phyloP scores from a whole-genome alignment of 257 asterid genomes.

The Plantago elongata region DNA sequence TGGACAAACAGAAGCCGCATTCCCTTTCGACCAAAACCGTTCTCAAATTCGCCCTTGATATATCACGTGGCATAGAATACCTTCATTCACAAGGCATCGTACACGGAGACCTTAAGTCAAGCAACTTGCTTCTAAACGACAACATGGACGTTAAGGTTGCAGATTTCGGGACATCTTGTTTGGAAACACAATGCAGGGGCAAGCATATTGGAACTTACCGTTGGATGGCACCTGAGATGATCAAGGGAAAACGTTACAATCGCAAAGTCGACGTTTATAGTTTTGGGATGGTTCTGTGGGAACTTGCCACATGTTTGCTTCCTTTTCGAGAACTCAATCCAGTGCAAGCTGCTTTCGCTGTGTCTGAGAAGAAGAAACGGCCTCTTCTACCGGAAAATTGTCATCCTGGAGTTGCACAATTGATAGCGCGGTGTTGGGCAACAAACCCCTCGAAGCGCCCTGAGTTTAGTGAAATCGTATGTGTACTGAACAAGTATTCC shows the following conservation, averaged over 20 bases:
- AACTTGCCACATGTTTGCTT: constrained; percentile 50
- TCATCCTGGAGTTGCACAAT: constrained; percentile 64
- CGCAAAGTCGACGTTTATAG: constrained; percentile 66
- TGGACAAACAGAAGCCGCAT: constrained; percentile 50
- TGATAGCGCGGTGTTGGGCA: constrained; percentile 56
- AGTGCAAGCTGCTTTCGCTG: constrained; percentile 74
- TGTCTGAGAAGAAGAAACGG: constrained; percentile 68
- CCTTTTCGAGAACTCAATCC: constrained; percentile 73
- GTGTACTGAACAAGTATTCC: constrained; percentile 30
- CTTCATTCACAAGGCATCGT: constrained; percentile 57
- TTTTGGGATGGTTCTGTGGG: constrained; percentile 67
- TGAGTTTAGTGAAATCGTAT: constrained; percentile 43
- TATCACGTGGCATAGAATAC: constrained; percentile 64
- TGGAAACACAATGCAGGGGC: constrained; percentile 55
- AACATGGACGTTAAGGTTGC: constrained; percentile 56
- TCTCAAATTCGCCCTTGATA: constrained; percentile 53
- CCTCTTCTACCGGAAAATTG: constrained; percentile 63
- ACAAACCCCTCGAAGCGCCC: constrained; percentile 42
- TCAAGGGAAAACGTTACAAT: constrained; percentile 45
- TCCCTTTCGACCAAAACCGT: constrained; percentile 41
- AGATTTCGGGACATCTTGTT: constrained; percentile 73
- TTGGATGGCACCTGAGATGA: constrained; percentile 92
- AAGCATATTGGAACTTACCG: constrained; percentile 77
- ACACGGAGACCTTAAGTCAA: constrained; percentile 71
- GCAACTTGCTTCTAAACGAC: constrained; percentile 50